phyloP scores from a whole-genome alignment of 345 rosid genomes.

The Eucalyptus polyanthemos region DNA sequence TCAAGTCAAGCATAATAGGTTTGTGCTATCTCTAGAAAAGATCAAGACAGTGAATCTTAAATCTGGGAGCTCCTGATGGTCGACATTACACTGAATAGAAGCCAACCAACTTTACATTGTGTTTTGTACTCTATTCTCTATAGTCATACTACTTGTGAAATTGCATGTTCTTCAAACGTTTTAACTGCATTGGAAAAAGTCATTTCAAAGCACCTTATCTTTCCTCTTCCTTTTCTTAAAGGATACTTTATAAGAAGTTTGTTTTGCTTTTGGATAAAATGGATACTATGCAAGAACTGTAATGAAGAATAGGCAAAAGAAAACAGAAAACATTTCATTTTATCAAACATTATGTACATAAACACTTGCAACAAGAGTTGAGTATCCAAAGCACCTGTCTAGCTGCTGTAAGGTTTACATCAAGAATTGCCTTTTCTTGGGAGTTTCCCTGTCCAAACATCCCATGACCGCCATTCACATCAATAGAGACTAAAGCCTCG shows the following conservation, averaged over 20 bases:
- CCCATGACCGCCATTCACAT: constrained; percentile 96
- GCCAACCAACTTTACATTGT: background rate
- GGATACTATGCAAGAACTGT: background rate
- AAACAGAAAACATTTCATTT: background rate
- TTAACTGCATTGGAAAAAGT: background rate
- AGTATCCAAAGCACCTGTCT: constrained; percentile 50
- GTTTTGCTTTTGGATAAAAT: background rate
- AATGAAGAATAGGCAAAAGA: background rate
- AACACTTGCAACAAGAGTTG: background rate
- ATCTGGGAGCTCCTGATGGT: background rate
- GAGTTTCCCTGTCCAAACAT: constrained; percentile 88
- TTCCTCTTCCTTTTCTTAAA: background rate
- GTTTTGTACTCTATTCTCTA: background rate
- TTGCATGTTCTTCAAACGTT: background rate
- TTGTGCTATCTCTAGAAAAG: background rate
- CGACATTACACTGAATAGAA: background rate
- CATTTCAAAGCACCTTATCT: background rate
- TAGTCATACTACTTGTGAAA: background rate
- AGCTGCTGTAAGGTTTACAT: constrained; percentile 91
- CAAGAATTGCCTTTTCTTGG: constrained; percentile 84
- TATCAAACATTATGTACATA: background rate
- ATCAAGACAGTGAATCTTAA: background rate
- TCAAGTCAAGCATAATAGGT: background rate
- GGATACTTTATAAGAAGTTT: background rate
- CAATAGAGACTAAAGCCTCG: constrained; percentile 95